Evolutionary conservation across 192 early-diverging fungal genomes (phyloP), one percentile per base, ranked within the genome.

Genomic region (Coemansia sp.): DNA sequence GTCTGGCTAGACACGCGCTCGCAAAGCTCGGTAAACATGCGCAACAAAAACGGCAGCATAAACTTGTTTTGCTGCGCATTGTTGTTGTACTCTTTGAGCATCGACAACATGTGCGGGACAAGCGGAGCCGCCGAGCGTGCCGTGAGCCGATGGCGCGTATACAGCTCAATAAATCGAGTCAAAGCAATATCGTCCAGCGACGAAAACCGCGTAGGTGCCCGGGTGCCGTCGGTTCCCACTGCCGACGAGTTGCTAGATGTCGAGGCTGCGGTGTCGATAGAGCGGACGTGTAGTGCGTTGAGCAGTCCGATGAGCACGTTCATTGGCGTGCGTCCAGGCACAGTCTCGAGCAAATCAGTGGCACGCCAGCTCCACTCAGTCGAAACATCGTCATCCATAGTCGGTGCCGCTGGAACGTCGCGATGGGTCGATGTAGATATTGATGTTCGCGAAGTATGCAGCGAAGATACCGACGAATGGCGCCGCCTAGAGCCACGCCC

Each of bases 351-450:
- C 65, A 82, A 24, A 37, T 74, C 71, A 3, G 63, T 45, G 0
- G 79, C 73, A 0, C 72, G 71, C 79, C 79, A 82, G 44, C 61
- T 62, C 79, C 79, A 82, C 46, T 82, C 76, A 21, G 74, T 62
- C 8, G 62, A 72, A 14, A 75, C 75, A 16, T 69, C 74, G 0
- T 74, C 62, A 67, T 34, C 27, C 19, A 8, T 29, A 6, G 48
- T n/a, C 8, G 48, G n/a, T 6, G 19, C 14, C 7, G n/a, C 35
- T 5, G 57, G 27, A 8, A 34, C 34, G 19, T 60, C 59, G 59
- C 59, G 59, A 6, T 59, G 35, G 10, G 36, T 60, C 17, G 56
- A 59, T 4, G 35, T 17, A 17, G 51, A 54, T 11, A 59, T 59
- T 17, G 56, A 67, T 5, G 44, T 44, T 11, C 56, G 27, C 2